Evolutionary conservation across 106 monocot genomes (phyloP), one percentile per base, ranked within the genome.

Genomic region (Dendrobium officinale): DNA sequence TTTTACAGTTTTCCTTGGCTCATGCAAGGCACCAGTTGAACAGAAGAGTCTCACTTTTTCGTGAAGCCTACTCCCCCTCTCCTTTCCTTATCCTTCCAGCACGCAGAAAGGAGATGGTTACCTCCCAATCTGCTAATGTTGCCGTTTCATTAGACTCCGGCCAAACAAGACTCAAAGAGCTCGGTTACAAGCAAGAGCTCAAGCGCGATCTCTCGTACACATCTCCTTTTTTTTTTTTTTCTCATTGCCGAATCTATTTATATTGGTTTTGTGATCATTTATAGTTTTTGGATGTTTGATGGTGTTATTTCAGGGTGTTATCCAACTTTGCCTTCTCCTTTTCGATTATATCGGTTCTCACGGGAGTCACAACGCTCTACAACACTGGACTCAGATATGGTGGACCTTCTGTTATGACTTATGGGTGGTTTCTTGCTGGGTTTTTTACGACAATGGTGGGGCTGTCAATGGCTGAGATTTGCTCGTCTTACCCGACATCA

Each of bases 141-240:
- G 41, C 26, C 10, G 15, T 0, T 75, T 11, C 77, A 15, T 42
- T 73, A 68, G 88, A 88, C 56, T 81, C 92, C 48, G 94, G 91
- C 51, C 86, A 83, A 8, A 66, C 89, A 4, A 81, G 94, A 22
- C 91, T 94, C 81, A 75, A 84, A 0, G 84, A 91, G 83, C 91
- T 96, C 67, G 96, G 96, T 0, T 96, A 96, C 93, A 91, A 93
- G 85, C 96, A 96, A 82, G 93, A 96, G 74, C 96, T 96, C 86
- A 93, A 90, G 80, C 96, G 96, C 49, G 93, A 88, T 74, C 92
- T 92, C 89, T 93, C 92, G 93, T 95, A 87, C 86, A 18, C 11
- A 45, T 74, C 8, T 13, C 42, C 20, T 1, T 6, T 37, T 27
- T 1, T 37, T 27, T 1, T 37, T 37, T 37, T 37, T 51, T 51